Evolutionary conservation across 2,329 filamentous ascomycete genomes (phyloP).

Genomic region (Phialemonium atrogriseum): DNA sequence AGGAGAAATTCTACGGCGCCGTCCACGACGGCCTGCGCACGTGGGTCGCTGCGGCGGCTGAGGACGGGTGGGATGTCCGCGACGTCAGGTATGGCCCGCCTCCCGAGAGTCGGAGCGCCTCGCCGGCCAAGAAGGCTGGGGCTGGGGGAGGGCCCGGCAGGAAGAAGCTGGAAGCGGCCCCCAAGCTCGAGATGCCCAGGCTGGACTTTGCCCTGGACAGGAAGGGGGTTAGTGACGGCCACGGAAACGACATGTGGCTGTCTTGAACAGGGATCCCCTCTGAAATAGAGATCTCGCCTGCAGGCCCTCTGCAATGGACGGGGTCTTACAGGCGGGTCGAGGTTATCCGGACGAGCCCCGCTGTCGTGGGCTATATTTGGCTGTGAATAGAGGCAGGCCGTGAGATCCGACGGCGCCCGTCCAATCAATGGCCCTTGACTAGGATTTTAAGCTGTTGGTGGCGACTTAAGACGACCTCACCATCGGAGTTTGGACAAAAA

Average conservation of each 20-base stretch:
- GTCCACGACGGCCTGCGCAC: conserved; percentile 84
- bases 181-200: conserved; percentile 53
- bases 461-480: too few relatives aligned
- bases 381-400: too few relatives aligned
- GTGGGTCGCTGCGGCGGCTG: conserved; percentile 80
- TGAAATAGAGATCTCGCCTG: too few relatives aligned
- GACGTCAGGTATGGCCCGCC: conserved; percentile 70
- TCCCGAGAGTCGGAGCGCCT: conserved; percentile 28
- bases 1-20: conserved; percentile 92
- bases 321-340: too few relatives aligned
- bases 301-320: too few relatives aligned
- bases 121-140: conserved; percentile 16
- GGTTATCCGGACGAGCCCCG: too few relatives aligned
- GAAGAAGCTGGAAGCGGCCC: conserved; percentile 45
- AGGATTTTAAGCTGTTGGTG: too few relatives aligned
- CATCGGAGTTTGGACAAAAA: conserved; percentile 2
- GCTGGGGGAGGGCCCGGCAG: too few relatives aligned
- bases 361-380: neutral
- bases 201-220: conserved; percentile 39
- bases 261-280: conserved; percentile 4
- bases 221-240: neutral
- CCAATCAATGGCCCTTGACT: neutral
- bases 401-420: conserved; percentile 1
- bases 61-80: conserved; percentile 80
- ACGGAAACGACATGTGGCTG: too few relatives aligned